Base-by-base conservation (phyloP, 352 stramenopile species). In the Achlya hypogyna region DNA sequence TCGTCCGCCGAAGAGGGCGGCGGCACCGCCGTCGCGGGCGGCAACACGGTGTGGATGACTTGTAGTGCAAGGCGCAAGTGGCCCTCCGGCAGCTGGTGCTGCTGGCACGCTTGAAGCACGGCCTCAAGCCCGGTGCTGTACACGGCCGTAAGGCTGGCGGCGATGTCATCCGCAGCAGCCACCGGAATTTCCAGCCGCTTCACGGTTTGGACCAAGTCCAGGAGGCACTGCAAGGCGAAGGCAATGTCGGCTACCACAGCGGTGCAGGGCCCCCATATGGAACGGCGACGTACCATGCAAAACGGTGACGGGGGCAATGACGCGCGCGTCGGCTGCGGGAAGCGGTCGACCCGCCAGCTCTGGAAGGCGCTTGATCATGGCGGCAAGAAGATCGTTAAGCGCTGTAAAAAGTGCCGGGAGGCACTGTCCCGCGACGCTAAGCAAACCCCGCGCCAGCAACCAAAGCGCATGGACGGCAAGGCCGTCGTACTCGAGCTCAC, bases 161-260 rank as follows among this genome's bases (percentile, higher is more conserved):
- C 60, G 23, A 60, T 28, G 5, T 56, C n/a, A 51, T 58, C 42
- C 14, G 59, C 16, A 1, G 23, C n/a, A 9, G 28, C 28, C 20
- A 45, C 4, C n/a, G 22, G 8, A 10, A 67, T 42, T 32, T 25
- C 28, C 4, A 58, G 40, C 60, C 18, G 31, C 49, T 56, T 56
- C 20, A 67, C n/a, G 5, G n/a, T 5, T 49, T 35, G 35, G 35
- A 49, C 32, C 5, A 67, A 25, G 40, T 67, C 38, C 8, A 60
- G 27, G 28, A 67, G 29, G 32, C 60, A 67, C 1, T 60, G 51
- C 51, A 67, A 34, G 20, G 60, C 42, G 10, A 67, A 59, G 3
- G 27, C 60, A 29, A 67, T 67, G 25, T 49, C 25, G 47, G 51
- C 60, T 67, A 67, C 22, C 25, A 56, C n/a, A 38, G 12, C 12